Conservation (phyloP, 768 basidiomycete genomes). For the Rhodocollybia butyracea region DNA sequence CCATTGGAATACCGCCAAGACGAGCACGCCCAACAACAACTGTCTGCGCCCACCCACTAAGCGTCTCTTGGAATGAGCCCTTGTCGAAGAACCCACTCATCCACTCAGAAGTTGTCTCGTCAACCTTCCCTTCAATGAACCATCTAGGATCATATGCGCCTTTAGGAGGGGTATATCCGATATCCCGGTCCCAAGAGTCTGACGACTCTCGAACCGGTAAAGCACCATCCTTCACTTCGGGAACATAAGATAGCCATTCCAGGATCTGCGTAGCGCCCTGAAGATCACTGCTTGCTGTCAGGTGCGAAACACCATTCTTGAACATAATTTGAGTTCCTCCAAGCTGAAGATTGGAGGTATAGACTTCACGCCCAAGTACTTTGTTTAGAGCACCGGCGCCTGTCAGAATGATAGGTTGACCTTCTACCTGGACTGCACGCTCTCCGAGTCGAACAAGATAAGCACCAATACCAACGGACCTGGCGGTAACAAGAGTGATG, state of each 20-base stretch:
- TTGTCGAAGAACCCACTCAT: slow-evolving; percentile 94
- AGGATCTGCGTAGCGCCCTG: slow-evolving; percentile 94
- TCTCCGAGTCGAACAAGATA: slow-evolving; percentile 98
- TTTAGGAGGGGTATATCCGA: slow-evolving; percentile 88
- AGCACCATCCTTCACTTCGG: slow-evolving; percentile 73
- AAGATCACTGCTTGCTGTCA: slow-evolving; percentile 92
- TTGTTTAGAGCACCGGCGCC: slow-evolving; percentile 97
- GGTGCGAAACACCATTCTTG: slow-evolving; percentile 98
- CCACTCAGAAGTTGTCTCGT: slow-evolving; percentile 77
- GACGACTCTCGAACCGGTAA: slow-evolving; percentile 73
- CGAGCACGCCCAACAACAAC: slow-evolving; percentile 96
- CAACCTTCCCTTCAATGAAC: slow-evolving; percentile 94
- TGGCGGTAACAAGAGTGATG: slow-evolving; percentile 96
- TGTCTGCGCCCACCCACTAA: slow-evolving; percentile 99
- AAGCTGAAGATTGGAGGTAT: slow-evolving; percentile 96
- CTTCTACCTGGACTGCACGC: slow-evolving; percentile 97
- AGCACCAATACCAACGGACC: slow-evolving; percentile 98
- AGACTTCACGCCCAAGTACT: slow-evolving; percentile 97
- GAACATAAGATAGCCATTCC: slow-evolving; percentile 93
- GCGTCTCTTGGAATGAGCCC: slow-evolving; percentile 96
- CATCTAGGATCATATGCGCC: slow-evolving; percentile 95
- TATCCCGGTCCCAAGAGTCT: slow-evolving; percentile 90
- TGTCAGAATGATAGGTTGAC: slow-evolving; percentile 98
- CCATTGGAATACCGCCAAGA: slow-evolving; percentile 94
- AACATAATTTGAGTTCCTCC: slow-evolving; percentile 99